phyloP scores from a whole-genome alignment of 2,329 filamentous ascomycete species.

The Hypocrella siamensis region DNA sequence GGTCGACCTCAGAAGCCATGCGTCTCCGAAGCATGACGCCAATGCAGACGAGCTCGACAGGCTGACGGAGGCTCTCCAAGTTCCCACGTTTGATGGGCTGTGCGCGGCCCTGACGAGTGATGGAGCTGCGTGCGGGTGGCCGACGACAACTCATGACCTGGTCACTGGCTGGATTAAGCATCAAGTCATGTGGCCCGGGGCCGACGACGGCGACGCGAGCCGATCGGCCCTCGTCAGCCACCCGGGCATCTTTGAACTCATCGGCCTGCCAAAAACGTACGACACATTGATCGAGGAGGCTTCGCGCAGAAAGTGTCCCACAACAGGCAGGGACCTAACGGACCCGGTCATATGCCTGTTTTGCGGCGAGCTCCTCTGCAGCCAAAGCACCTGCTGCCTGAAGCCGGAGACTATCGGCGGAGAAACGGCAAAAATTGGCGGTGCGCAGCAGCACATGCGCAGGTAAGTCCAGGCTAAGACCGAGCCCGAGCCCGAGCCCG shows the following conservation, averaged over 20 bases:
- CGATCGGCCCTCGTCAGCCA: constrained; percentile 47
- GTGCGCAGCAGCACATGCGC: constrained; percentile 78
- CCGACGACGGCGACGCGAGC: constrained; percentile 13
- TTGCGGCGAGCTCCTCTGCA: constrained; percentile 94
- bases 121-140: constrained; percentile 30
- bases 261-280: constrained; percentile 83
- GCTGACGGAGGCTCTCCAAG: constrained; percentile 55
- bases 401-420: constrained; percentile 35
- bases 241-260: constrained; percentile 83
- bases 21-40: constrained; percentile 45
- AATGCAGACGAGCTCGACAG: constrained; percentile 69
- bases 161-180: constrained; percentile 62
- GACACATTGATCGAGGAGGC: constrained; percentile 87
- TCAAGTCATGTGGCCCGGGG: constrained; percentile 27
- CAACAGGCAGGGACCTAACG: constrained; percentile 76
- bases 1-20: constrained; percentile 65
- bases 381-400: constrained; percentile 82
- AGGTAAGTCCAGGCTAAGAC: constrained; percentile 42
- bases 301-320: constrained; percentile 69
- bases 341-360: constrained; percentile 89
- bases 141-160: constrained; percentile 26
- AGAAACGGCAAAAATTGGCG: constrained; percentile 45
- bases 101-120: constrained; percentile 42
- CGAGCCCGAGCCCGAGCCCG: too few relatives aligned
- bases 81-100: constrained; percentile 69